Evolutionary conservation across 1,284 basidiomycete species (phyloP), one percentile per base, ranked within the genome.

Genomic region (Ustilago curta): DNA sequence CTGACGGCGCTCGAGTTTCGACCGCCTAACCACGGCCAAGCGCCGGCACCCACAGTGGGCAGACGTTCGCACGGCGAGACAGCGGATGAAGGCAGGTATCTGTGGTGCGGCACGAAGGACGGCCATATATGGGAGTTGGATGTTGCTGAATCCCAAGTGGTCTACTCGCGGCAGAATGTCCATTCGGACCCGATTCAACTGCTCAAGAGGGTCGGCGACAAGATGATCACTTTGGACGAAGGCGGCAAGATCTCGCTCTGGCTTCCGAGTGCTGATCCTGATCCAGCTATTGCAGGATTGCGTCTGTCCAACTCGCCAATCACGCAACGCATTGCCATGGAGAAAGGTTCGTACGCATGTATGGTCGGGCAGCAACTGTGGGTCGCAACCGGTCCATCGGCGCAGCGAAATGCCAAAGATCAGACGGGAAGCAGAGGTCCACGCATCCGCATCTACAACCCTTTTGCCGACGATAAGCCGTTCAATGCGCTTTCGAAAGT

Each of bases 201-300:
- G 47, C 45, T 84, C 11, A 62, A 68, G 31, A 54, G 82, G 14
- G 68, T 83, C 18, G 79, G 81, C 32, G 61, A 69, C 45, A 59
- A 70, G 42, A 83, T 84, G 75, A 48, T 83, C 23, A 64, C 70
- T 23, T 27, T 84, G 31, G 83, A 84, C 54, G 83, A 83, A 51
- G 74, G 77, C 14, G 83, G 83, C 18, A 84, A 84, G 70, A 83
- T 84, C 42, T 78, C 74, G 1, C 61, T 76, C 35, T 84, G 83
- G 82, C 52, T 80, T 6, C 68, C 76, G 2, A 66, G 60, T 16
- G 11, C 58, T 0, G 62, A 78, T 42, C 58, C 64, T 2, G 63
- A 70, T 27, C 65, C 72, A 9, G 64, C 72, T 1, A 42, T 55
- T 0, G 56, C 57, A 31, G 67, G 66, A 9, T 42, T 80, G 25